Conservation (phyloP, 345 rosid species). For the Sapria himalayana region DNA sequence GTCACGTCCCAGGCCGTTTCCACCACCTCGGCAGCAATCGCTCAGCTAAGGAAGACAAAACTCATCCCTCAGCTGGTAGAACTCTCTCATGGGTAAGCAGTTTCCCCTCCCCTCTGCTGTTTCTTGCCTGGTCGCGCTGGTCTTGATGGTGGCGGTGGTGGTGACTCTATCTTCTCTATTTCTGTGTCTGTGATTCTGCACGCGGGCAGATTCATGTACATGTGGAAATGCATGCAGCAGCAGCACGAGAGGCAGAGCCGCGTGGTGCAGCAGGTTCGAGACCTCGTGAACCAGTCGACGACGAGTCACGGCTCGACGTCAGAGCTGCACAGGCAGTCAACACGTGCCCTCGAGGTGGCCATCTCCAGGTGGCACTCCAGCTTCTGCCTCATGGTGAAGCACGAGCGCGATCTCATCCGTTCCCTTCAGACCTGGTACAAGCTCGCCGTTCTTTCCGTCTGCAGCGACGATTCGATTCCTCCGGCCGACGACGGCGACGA, state of each 20-base stretch:
- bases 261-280: conserved; percentile 88
- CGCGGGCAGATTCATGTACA: conserved; percentile 91
- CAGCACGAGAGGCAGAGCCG: conserved; percentile 65
- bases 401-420: conserved; percentile 56
- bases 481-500: conserved; percentile 12
- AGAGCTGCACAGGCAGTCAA: conserved; percentile 76
- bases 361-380: conserved; percentile 82
- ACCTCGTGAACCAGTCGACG: conserved; percentile 53
- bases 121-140: too few species aligned
- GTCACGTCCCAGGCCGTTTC: conserved; percentile 83
- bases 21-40: conserved; percentile 69
- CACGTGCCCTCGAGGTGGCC: conserved; percentile 80
- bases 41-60: conserved; percentile 59
- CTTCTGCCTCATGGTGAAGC: conserved; percentile 60
- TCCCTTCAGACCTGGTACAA: conserved; percentile 88
- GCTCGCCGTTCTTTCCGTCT: conserved; percentile 60
- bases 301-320: conserved; percentile 80
- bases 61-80: conserved; percentile 88
- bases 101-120: too few species aligned
- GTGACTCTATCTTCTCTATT: not conserved
- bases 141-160: too few species aligned
- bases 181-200: not conserved
- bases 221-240: conserved; percentile 91
- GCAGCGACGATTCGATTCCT: conserved; percentile 25
- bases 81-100: conserved; percentile 80